Evolutionary conservation across 345 rosid species (phyloP).

Genomic region (Iberis pinnata): DNA sequence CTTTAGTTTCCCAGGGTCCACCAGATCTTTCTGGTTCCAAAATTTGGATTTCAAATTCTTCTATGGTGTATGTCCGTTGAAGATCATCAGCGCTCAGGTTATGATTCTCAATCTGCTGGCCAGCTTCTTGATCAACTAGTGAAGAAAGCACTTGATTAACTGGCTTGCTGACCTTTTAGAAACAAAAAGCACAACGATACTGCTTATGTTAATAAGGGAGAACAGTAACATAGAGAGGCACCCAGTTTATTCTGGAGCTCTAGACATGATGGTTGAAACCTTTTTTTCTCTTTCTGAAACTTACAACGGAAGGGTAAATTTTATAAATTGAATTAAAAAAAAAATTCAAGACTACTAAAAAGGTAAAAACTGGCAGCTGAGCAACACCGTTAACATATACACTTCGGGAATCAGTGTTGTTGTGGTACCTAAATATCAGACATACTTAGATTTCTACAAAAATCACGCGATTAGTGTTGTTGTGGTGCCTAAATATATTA

Average conservation of each 20-base stretch:
- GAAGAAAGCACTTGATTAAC: slow-evolving; percentile 84
- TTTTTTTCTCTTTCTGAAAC: not conserved
- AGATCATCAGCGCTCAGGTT: slow-evolving; percentile 70
- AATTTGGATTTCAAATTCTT: slow-evolving; percentile 88
- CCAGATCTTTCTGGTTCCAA: slow-evolving; percentile 82
- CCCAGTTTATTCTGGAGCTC: not conserved
- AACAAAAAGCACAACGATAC: not conserved
- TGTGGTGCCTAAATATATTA: slow-evolving; percentile 8
- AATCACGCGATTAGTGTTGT: not conserved
- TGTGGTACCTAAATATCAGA: slow-evolving; percentile 2
- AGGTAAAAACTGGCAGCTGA: slow-evolving; percentile 7
- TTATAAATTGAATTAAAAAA: slow-evolving; percentile 6
- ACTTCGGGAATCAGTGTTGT: too few relatives aligned
- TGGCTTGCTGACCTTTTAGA: slow-evolving; percentile 70
- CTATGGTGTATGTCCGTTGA: slow-evolving; percentile 64
- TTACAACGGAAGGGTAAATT: slow-evolving; percentile 1
- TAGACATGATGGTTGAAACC: not conserved
- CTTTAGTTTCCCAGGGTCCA: slow-evolving; percentile 89
- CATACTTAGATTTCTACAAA: not conserved
- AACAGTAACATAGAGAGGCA: too few relatives aligned
- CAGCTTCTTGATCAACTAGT: slow-evolving; percentile 87
- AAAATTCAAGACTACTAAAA: slow-evolving; percentile 5
- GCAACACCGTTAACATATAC: slow-evolving; percentile 5
- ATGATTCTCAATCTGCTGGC: slow-evolving; percentile 82
- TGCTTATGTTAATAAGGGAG: too few relatives aligned